These are phyloP conservation scores for Rhodotorula sp. DNA, from an alignment of 1,284 basidiomycete genomes.

Conservation along the genomic window DNA sequence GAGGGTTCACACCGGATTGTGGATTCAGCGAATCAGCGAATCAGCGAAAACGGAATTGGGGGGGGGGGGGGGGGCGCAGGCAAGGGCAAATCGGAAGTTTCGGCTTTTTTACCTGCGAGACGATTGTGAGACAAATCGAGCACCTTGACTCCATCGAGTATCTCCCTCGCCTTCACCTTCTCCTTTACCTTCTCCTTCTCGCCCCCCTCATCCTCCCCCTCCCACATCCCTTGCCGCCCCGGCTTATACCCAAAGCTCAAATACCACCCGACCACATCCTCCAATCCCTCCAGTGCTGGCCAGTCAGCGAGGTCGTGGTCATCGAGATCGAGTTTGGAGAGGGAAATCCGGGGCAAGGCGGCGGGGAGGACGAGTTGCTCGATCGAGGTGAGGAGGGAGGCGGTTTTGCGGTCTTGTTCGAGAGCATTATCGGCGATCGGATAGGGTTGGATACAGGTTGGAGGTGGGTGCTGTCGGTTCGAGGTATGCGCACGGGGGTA, in stretches of 20 bases:
- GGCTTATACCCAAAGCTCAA: slow-evolving; percentile 8
- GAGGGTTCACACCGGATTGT: not conserved
- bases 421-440: not conserved
- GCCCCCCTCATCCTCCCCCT: not conserved
- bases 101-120: slow-evolving; percentile 1
- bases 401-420: too few relatives aligned
- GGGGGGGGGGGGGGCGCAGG: too few relatives aligned
- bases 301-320: slow-evolving; percentile 1
- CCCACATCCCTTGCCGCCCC: too few relatives aligned
- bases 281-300: not conserved
- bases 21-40: too few relatives aligned
- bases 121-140: slow-evolving; percentile 33
- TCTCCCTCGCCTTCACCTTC: not conserved
- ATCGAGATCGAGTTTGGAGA: slow-evolving; percentile 14
- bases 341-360: slow-evolving; percentile 19
- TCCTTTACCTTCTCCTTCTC: not conserved
- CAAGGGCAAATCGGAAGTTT: too few relatives aligned
- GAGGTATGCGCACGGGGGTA: too few relatives aligned
- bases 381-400: slow-evolving; percentile 19
- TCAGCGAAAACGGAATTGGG: too few relatives aligned
- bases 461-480: slow-evolving; percentile 28
- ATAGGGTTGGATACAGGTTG: not conserved
- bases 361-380: slow-evolving; percentile 29
- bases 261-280: slow-evolving; percentile 23
- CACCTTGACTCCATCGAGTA: slow-evolving; percentile 7